Conservation (phyloP, 352 stramenopile genomes). For the Pythium inflatum region DNA sequence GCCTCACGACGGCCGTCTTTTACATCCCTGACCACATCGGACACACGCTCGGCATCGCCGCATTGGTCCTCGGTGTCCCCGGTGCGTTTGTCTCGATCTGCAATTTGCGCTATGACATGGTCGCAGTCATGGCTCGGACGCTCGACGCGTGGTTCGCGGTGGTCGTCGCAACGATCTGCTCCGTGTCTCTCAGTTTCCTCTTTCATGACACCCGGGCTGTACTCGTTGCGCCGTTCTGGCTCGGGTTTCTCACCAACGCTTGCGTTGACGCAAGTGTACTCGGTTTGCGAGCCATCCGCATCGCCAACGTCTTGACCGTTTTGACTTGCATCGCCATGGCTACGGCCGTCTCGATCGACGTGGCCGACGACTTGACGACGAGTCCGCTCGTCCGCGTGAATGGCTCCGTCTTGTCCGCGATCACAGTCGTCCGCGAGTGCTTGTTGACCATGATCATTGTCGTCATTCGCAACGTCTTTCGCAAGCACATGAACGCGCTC, state of each 20-base stretch:
- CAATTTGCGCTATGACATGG: conserved; percentile 28
- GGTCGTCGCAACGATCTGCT: conserved; percentile 10
- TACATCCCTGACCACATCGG: not conserved
- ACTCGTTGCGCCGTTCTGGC: not conserved
- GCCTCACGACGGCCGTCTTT: not conserved
- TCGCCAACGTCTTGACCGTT: conserved; percentile 13
- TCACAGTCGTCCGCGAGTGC: conserved; percentile 11
- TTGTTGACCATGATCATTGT: conserved; percentile 21
- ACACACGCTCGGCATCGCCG: not conserved
- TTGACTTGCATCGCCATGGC: conserved; percentile 11
- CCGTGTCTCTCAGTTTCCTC: conserved; percentile 9
- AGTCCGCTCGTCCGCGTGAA: conserved; percentile 23
- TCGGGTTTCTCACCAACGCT: conserved; percentile 16
- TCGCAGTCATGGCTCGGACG: conserved; percentile 18
- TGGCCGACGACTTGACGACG: conserved; percentile 1
- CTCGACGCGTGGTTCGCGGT: conserved; percentile 34
- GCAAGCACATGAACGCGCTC: not conserved
- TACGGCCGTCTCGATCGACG: not conserved
- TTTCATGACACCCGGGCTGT: conserved; percentile 4
- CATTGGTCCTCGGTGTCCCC: not conserved
- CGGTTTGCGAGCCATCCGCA: conserved; percentile 8
- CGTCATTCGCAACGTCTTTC: conserved; percentile 25
- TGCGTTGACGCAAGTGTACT: conserved; percentile 29
- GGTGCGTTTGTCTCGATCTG: conserved; percentile 3
- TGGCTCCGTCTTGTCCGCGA: conserved; percentile 7